phyloP scores from a whole-genome alignment of 2,329 filamentous ascomycete species.

The Penicillium sp. region DNA sequence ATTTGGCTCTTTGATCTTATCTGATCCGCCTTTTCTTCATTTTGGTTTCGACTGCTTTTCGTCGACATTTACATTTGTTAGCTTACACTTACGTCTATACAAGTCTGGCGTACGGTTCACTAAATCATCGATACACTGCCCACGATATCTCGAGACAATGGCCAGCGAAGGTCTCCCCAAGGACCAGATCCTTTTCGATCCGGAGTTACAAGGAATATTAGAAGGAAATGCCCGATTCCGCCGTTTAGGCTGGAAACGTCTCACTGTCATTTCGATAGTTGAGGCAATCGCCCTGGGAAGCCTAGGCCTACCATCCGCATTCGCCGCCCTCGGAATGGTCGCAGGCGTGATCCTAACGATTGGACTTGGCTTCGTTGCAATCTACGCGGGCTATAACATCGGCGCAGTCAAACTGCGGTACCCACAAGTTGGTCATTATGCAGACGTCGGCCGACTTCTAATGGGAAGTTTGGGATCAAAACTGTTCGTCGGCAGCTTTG shows the following conservation, averaged over 20 bases:
- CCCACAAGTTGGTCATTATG: slow-evolving; percentile 5
- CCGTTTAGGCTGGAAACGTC: slow-evolving; percentile 4
- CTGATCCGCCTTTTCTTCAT: slow-evolving; percentile 1
- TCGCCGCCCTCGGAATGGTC: slow-evolving; percentile 3
- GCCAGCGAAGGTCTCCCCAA: slow-evolving; percentile 5
- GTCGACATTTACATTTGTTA: background rate
- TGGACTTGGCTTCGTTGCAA: slow-evolving; percentile 2
- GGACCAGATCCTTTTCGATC: background rate
- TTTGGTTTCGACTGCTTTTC: background rate
- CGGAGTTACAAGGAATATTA: background rate
- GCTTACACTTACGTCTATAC: background rate
- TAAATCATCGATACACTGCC: background rate
- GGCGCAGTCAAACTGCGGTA: slow-evolving; percentile 3
- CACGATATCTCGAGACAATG: background rate
- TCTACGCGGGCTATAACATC: slow-evolving; percentile 5
- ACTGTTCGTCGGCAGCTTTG: slow-evolving; percentile 6
- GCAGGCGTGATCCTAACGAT: background rate
- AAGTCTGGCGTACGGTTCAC: background rate
- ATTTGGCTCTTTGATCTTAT: slow-evolving; percentile 5
- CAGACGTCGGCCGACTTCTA: slow-evolving; percentile 2
- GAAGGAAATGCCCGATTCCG: slow-evolving; percentile 1
- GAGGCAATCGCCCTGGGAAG: slow-evolving; percentile 7
- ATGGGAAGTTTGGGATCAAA: background rate
- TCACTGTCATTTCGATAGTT: slow-evolving; percentile 5
- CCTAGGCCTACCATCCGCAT: slow-evolving; percentile 3